Percentiles rank a stretch among this genome's conserved stretches.
These are phyloP conservation scores for Acanthamoeba culbertsoni DNA, from an alignment of 208 protist genomes.

Conservation along the genomic window DNA sequence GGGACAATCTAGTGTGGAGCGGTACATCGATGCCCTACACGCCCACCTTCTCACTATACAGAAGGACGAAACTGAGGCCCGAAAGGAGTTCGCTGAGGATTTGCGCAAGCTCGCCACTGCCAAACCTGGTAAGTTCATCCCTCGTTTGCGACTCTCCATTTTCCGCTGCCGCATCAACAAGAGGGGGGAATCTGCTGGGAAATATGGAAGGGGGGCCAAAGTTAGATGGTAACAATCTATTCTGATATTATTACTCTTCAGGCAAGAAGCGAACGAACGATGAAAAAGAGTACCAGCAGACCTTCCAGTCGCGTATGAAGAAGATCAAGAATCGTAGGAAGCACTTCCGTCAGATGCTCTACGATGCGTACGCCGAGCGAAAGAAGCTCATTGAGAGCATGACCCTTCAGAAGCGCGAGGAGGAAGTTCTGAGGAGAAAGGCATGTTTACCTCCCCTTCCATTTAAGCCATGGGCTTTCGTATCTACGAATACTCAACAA, in stretches of 20 bases:
- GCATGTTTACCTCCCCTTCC: background rate
- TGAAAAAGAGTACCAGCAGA: background rate
- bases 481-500: too few species aligned
- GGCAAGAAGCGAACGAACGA: background rate
- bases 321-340: conserved; percentile 34
- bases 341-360: conserved; percentile 48
- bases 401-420: conserved; percentile 7
- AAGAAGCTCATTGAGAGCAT: conserved; percentile 60
- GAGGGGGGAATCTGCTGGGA: background rate
- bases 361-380: background rate
- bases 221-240: too few species aligned
- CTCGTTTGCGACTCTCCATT: background rate
- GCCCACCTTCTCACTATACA: conserved; percentile 19
- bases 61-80: background rate
- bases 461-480: background rate
- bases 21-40: conserved; percentile 8
- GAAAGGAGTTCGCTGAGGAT: background rate
- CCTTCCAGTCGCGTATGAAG: conserved; percentile 19
- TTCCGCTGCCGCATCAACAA: background rate
- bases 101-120: background rate
- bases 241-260: too few species aligned
- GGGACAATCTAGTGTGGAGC: background rate
- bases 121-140: background rate
- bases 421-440: conserved; percentile 48
- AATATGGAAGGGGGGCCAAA: background rate